Evolutionary conservation across 2,329 filamentous ascomycete species (phyloP).

Genomic region (Nemania sp.): DNA sequence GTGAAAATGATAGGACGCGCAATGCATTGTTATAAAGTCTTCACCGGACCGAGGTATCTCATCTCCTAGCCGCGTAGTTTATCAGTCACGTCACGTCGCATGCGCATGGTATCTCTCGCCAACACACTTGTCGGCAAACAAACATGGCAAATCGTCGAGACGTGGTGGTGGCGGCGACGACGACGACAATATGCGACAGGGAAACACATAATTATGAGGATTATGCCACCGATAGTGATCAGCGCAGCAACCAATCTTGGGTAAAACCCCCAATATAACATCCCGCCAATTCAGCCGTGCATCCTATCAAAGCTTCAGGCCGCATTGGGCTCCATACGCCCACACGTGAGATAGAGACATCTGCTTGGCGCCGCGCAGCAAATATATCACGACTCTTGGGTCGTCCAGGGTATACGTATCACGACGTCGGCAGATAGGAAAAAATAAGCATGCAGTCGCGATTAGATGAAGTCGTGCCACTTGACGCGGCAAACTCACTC

Average conservation of each 20-base stretch:
- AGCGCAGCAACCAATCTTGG: slow-evolving; percentile 12
- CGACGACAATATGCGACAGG: background rate
- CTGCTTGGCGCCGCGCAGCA: background rate
- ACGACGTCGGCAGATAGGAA: slow-evolving; percentile 18
- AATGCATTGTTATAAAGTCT: no score
- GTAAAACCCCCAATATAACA: slow-evolving; percentile 7
- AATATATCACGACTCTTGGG: slow-evolving; percentile 1
- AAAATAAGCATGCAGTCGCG: background rate
- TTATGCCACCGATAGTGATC: slow-evolving; percentile 11
- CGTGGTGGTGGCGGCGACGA: no score
- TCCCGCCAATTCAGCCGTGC: slow-evolving; percentile 15
- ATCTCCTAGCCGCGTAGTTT: no score
- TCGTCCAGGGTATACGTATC: background rate
- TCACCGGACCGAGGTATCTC: no score
- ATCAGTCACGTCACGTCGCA: no score
- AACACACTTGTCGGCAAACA: no score
- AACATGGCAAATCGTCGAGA: no score
- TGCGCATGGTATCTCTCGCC: no score
- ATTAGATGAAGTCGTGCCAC: slow-evolving; percentile 14
- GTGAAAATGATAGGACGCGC: no score
- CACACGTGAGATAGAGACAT: slow-evolving; percentile 1
- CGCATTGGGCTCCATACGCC: background rate
- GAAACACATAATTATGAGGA: background rate
- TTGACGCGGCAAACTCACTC: background rate
- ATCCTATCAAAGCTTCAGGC: background rate